Conservation (phyloP, 2,329 filamentous ascomycete genomes). For the Onygenales sp. region DNA sequence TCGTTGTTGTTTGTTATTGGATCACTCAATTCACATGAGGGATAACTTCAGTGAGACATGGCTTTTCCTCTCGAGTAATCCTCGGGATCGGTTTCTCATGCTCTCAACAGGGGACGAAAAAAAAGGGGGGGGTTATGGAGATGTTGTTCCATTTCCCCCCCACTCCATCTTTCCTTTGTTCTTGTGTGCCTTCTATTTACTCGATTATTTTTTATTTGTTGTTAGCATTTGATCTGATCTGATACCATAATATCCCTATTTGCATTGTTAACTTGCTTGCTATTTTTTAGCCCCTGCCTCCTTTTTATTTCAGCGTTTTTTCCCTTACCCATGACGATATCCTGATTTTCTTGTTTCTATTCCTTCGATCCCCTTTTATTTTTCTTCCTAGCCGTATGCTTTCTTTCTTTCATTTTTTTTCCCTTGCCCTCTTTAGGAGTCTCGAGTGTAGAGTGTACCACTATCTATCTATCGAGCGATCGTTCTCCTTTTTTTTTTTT, state of each 20-base stretch:
- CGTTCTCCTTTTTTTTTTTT: too few species aligned
- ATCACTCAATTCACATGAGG: not conserved
- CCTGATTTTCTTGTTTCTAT: too few species aligned
- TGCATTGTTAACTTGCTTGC: too few species aligned
- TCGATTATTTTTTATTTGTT: not conserved
- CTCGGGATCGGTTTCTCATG: conserved; percentile 35
- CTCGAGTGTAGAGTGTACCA: not conserved
- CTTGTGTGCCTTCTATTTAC: not conserved
- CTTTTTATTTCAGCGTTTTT: too few species aligned
- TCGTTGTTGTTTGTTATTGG: not conserved
- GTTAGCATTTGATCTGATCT: too few species aligned
- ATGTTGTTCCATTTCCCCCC: not conserved
- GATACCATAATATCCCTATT: too few species aligned
- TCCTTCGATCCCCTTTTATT: too few species aligned
- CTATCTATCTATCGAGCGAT: not conserved
- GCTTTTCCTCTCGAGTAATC: conserved; percentile 33
- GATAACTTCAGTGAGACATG: conserved; percentile 32
- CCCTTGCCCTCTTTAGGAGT: not conserved
- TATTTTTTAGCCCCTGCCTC: too few species aligned
- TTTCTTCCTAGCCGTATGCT: not conserved
- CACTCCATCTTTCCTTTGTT: not conserved
- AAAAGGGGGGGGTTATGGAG: not conserved
- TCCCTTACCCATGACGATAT: too few species aligned
- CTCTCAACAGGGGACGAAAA: conserved; percentile 14
- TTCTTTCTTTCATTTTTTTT: not conserved